Conservation (phyloP, 2,329 filamentous ascomycete genomes). For the Escovopsis sp. region DNA sequence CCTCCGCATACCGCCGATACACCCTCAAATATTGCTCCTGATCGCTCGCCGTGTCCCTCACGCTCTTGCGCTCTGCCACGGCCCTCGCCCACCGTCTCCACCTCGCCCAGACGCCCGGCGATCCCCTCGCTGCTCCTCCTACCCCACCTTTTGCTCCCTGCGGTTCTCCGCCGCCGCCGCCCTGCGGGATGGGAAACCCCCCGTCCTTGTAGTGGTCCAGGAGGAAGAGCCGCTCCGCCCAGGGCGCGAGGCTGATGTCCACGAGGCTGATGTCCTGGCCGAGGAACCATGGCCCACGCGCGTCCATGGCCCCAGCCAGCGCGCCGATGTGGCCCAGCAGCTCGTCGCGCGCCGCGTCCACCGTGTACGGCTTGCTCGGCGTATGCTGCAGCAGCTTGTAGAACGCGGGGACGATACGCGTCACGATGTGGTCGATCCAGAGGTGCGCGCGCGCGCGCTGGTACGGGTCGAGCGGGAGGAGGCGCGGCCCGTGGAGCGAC, state of each 20-base stretch:
- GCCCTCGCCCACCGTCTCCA: constrained; percentile 52
- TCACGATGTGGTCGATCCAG: constrained; percentile 60
- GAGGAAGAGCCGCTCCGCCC: constrained; percentile 56
- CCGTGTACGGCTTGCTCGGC: constrained; percentile 28
- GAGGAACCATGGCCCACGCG: constrained; percentile 45
- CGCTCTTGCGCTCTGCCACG: constrained; percentile 42
- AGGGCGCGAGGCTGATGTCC: constrained; percentile 57
- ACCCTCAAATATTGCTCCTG: constrained; percentile 51
- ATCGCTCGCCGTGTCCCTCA: constrained; percentile 53
- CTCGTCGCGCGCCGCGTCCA: constrained; percentile 39
- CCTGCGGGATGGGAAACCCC: constrained; percentile 31
- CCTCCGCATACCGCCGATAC: constrained; percentile 52
- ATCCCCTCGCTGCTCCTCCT: too few species aligned
- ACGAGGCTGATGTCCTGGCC: constrained; percentile 49
- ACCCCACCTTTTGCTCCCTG: constrained; percentile 12
- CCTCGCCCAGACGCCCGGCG: constrained; percentile 36
- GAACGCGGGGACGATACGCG: constrained; percentile 51
- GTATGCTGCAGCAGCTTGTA: constrained; percentile 47
- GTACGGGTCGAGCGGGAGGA: constrained; percentile 49
- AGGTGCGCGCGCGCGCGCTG: constrained; percentile 48
- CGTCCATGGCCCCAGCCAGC: constrained; percentile 46
- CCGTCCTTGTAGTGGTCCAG: constrained; percentile 59
- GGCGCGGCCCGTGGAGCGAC: constrained; percentile 22
- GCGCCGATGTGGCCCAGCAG: constrained; percentile 43
- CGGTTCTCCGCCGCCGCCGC: too few species aligned